Conservation (phyloP, 2,329 filamentous ascomycete species). For the Bipolaris victoriae region DNA sequence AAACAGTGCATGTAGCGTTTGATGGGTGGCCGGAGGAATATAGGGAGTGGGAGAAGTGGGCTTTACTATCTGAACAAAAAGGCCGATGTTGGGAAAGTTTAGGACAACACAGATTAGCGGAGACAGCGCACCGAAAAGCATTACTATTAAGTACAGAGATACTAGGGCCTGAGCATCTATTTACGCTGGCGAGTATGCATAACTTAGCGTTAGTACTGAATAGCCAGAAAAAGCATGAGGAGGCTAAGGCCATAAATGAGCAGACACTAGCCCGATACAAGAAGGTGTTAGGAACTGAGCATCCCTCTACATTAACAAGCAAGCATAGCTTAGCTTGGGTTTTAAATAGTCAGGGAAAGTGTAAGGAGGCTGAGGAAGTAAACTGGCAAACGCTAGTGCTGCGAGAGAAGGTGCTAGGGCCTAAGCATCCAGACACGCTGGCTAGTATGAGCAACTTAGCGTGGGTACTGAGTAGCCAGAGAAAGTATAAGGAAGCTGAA, state of each 20-base stretch:
- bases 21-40: not conserved
- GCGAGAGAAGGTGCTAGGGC: constrained; percentile 1
- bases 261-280: not conserved
- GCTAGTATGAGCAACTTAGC: not conserved
- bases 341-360: not conserved
- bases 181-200: not conserved
- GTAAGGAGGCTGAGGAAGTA: not conserved
- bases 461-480: not conserved
- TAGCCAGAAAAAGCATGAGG: not conserved
- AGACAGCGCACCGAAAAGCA: not conserved
- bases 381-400: not conserved
- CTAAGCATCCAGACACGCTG: constrained; percentile 1
- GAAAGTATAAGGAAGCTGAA: constrained; percentile 20
- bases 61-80: not conserved
- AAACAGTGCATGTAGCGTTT: not conserved
- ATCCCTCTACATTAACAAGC: not conserved
- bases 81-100: not conserved
- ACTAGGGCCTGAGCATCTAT: not conserved
- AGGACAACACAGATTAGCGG: not conserved
- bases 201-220: not conserved
- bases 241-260: not conserved
- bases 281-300: constrained; percentile 9
- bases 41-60: not conserved
- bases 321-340: not conserved
- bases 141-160: constrained; percentile 2